Base-by-base conservation (phyloP, 2,329 filamentous ascomycete genomes). In the Sporothrix dimorphospora region DNA sequence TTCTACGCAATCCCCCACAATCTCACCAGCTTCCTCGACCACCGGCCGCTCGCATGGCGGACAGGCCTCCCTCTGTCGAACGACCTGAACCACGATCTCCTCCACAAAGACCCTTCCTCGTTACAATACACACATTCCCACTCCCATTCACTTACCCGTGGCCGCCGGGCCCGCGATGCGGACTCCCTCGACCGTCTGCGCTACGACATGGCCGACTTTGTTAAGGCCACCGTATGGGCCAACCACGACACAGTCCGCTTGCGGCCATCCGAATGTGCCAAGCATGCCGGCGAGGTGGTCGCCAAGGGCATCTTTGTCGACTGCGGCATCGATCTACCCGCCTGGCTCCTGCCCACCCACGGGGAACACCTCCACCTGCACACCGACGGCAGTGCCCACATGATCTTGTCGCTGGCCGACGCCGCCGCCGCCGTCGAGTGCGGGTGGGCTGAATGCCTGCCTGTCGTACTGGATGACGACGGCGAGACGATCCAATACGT, bases 321-420 rank as follows among this genome's bases (percentile, higher is more conserved):
- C 8, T 14, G 21, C 27, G 21, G 1, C 11, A 8, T 8, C 6
- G 21, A 12, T 69, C 5, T n/a, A 55, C 42, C 66, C 24, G 69
- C 27, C 72, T 75, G 14, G 61, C 24, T 57, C 75, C 76, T 38
- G 72, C 78, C 55, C 49, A 74, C 77, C 7, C 70, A 47, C 11
- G 80, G 80, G 21, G 83, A 84, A 76, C 78, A 80, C 16, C 76
- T 78, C 1, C 83, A 84, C 72, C 75, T 81, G 21, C 82, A 84
- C 72, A 73, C 73, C 9, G 83, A 84, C 72, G 80, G 81, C 16
- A 82, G 80, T 72, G 74, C 80, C 11, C 83, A 84, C 73, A 71
- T 82, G 40, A 77, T 79, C 2, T 75, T 84, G 30, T 80, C 80
- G 67, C 76, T 81, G 19, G 77, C 76, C 1, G 83, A 84, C 69